These are phyloP conservation scores for Camellia sinensis DNA, from an alignment of 148 eudicot genomes.

Conservation along the genomic window DNA sequence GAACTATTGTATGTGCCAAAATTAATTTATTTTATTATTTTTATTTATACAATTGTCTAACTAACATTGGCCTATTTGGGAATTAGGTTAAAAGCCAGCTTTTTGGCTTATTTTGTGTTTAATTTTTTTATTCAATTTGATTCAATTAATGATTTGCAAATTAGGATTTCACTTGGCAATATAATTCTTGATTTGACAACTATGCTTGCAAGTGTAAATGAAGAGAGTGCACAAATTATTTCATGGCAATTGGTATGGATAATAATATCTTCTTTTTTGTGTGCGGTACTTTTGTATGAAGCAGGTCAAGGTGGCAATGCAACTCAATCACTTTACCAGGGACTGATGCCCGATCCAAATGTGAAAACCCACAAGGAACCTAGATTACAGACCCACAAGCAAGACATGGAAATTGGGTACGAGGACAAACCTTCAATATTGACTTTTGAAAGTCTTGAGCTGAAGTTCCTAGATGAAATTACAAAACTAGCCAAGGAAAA, in stretches of 20 bases:
- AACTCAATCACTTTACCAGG: constrained; percentile 28
- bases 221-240: neutral
- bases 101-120: no score
- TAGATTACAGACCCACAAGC: constrained; percentile 38
- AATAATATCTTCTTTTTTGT: neutral
- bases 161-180: no score
- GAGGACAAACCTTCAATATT: constrained; percentile 37
- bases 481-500: constrained; percentile 46
- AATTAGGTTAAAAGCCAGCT: no score
- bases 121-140: no score
- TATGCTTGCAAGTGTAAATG: neutral
- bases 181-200: neutral
- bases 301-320: constrained; percentile 41
- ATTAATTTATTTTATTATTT: no score
- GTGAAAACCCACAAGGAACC: constrained; percentile 26
- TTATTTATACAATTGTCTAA: no score
- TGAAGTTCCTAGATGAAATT: constrained; percentile 41
- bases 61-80: no score
- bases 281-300: neutral
- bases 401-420: constrained; percentile 53
- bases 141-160: no score
- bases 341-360: constrained; percentile 29
- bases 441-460: constrained; percentile 46
- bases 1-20: no score
- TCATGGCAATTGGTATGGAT: neutral